Evolutionary conservation across 2,329 filamentous ascomycete species (phyloP), one percentile per base, ranked within the genome.

Genomic region (Diaporthe ilicicola): DNA sequence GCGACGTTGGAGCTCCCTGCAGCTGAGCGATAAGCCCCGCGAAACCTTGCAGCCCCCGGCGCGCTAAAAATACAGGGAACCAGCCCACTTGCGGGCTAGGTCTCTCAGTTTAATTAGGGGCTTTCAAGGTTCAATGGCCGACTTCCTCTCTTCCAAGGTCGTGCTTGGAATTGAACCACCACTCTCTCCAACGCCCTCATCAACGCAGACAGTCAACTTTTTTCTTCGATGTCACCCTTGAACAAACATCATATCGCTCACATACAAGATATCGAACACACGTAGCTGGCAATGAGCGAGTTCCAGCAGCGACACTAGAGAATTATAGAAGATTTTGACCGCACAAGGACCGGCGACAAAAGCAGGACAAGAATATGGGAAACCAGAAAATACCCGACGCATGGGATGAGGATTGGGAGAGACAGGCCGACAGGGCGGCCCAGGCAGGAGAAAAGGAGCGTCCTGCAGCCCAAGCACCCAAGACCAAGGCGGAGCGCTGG

Each of bases 401-500:
- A 24, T 98, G 95, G 95, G 94, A 95, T 42, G 88, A 97, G 76
- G 93, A 97, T 78, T 98, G 95, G 94, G 93, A 95, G 79, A 83
- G 85, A 7, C 88, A 92, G 78, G 94, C 93, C 70, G 94, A 97
- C 80, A 86, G 79, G 70, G 76, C 81, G 34, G 79, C 81, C 51
- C 79, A 83, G 27, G 78, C 81, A 59, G 77, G 78, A 44, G 80
- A 82, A 73, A 82, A 82, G 67, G 75, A 81, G n/a, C 75, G 76
- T 69, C 76, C 77, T 44, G 77, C 77, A 64, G 78, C 80, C 22
- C 81, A 82, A 75, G 79, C 79, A 55, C 81, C 81, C 53, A 80
- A 94, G 72, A 91, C 89, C 74, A 94, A 93, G 78, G 90, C 93
- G 4, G 92, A 98, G 81, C 90, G 92, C 51, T 86, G 93, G 73